Percentiles rank a stretch among this genome's conserved stretches.
phyloP scores from a whole-genome alignment of 495 filamentous ascomycete genomes.

The Sphaerosporella brunnea region DNA sequence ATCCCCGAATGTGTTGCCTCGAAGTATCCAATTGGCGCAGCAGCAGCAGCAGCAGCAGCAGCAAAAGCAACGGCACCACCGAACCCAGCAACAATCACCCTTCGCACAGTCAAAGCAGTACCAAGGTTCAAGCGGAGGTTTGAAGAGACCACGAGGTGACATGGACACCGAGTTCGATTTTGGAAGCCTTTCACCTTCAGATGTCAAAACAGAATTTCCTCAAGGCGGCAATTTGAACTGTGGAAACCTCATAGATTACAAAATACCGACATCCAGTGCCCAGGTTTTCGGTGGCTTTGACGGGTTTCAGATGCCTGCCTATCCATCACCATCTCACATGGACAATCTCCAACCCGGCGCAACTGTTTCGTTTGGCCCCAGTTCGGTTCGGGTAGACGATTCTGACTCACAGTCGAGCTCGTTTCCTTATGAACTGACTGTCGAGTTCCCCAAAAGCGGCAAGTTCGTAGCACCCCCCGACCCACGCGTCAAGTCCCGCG shows the following conservation, averaged over 20 bases:
- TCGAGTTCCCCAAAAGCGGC: constrained; percentile 4
- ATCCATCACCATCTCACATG: no score
- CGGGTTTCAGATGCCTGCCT: no score
- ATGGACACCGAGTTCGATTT: not conserved
- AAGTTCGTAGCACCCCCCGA: not conserved
- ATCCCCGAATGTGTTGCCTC: not conserved
- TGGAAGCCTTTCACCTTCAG: not conserved
- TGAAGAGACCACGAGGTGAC: constrained; percentile 1
- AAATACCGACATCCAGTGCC: no score
- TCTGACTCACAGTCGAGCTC: no score
- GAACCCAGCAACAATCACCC: no score
- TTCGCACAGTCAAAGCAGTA: not conserved
- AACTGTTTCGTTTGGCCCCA: no score
- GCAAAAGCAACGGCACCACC: not conserved
- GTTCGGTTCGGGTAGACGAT: no score
- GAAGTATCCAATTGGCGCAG: not conserved
- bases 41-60: not conserved
- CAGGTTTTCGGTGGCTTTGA: not conserved
- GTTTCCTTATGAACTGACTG: not conserved
- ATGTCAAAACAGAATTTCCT: constrained; percentile 3
- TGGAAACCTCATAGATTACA: no score
- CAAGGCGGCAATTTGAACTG: no score
- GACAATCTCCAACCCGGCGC: not conserved
- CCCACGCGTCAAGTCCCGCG: constrained; percentile 51
- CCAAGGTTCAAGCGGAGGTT: not conserved